phyloP scores from a whole-genome alignment of 768 basidiomycete species.

The Podaxis carcinomalis region DNA sequence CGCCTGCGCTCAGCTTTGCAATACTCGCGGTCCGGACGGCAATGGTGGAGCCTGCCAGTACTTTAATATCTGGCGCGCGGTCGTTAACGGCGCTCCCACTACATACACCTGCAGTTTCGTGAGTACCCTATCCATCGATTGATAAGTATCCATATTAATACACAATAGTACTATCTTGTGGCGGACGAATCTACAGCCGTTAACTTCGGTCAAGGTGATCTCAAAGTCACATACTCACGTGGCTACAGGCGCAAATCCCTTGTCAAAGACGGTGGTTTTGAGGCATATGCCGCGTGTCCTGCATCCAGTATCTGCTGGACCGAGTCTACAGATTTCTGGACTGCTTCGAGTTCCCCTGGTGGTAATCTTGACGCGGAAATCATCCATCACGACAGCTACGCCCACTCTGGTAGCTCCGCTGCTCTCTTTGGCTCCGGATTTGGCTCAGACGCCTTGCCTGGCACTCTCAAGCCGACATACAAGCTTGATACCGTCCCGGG shows the following conservation, averaged over 20 bases:
- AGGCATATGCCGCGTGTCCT: slow-evolving; percentile 31
- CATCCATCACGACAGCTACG: slow-evolving; percentile 37
- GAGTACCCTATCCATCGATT: slow-evolving; percentile 7
- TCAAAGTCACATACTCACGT: slow-evolving; percentile 42
- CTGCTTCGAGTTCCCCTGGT: slow-evolving; percentile 29
- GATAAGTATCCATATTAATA: neutral
- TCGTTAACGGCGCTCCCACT: slow-evolving; percentile 40
- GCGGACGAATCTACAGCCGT: slow-evolving; percentile 40
- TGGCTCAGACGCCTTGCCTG: slow-evolving; percentile 30
- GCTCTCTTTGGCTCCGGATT: slow-evolving; percentile 41
- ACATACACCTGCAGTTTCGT: slow-evolving; percentile 50
- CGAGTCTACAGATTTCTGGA: slow-evolving; percentile 32
- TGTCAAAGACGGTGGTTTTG: slow-evolving; percentile 40
- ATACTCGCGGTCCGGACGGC: slow-evolving; percentile 35
- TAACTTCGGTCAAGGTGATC: slow-evolving; percentile 42
- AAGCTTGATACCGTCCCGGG: slow-evolving; percentile 32
- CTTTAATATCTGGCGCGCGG: slow-evolving; percentile 52
- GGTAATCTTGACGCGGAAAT: slow-evolving; percentile 39
- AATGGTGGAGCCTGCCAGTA: slow-evolving; percentile 42
- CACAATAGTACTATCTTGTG: slow-evolving; percentile 36
- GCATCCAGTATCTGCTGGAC: slow-evolving; percentile 36
- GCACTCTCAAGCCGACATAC: slow-evolving; percentile 30
- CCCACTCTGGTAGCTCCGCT: slow-evolving; percentile 34
- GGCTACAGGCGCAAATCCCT: slow-evolving; percentile 39
- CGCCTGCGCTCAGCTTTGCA: slow-evolving; percentile 42